Percentiles rank a stretch among this genome's conserved stretches.
These are phyloP conservation scores for Dendrobium huoshanense DNA, from an alignment of 106 monocot genomes.

Conservation along the genomic window DNA sequence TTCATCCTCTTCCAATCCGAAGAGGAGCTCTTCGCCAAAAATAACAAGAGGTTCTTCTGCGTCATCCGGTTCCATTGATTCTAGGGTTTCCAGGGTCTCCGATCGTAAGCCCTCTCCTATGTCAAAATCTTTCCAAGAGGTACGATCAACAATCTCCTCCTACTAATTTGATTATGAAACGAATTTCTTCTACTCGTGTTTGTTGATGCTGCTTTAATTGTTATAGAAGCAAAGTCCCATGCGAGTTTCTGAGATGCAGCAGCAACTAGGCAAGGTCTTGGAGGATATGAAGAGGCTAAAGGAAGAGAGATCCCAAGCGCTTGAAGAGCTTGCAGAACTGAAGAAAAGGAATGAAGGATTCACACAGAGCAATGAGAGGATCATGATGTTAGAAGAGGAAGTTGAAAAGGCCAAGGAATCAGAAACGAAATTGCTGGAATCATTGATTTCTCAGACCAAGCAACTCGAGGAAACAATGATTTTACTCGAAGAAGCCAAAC, in stretches of 20 bases:
- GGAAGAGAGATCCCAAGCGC: constrained; percentile 17
- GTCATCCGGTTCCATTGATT: background rate
- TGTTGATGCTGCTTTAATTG: background rate
- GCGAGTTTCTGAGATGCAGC: constrained; percentile 10
- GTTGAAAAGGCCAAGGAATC: constrained; percentile 61
- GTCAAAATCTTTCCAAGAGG: constrained; percentile 8
- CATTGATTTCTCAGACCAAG: constrained; percentile 59
- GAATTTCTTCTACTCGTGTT: background rate
- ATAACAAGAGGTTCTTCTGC: background rate
- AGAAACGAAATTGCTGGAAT: constrained; percentile 76
- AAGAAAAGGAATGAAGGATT: constrained; percentile 35
- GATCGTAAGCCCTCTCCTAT: constrained; percentile 5
- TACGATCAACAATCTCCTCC: background rate
- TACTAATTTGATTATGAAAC: background rate
- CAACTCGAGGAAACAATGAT: constrained; percentile 71
- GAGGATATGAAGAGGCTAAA: constrained; percentile 7
- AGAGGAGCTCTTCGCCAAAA: constrained; percentile 4
- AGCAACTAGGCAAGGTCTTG: background rate
- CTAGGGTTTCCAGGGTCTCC: background rate
- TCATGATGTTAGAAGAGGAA: constrained; percentile 27
- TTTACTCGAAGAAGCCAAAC: constrained; percentile 72
- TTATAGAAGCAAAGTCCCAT: background rate
- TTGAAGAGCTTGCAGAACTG: constrained; percentile 42
- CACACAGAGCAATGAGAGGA: constrained; percentile 24
- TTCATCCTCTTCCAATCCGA: background rate